Evolutionary conservation across 768 basidiomycete species (phyloP), one percentile per base, ranked within the genome.

Genomic region (Auricularia heimuer): DNA sequence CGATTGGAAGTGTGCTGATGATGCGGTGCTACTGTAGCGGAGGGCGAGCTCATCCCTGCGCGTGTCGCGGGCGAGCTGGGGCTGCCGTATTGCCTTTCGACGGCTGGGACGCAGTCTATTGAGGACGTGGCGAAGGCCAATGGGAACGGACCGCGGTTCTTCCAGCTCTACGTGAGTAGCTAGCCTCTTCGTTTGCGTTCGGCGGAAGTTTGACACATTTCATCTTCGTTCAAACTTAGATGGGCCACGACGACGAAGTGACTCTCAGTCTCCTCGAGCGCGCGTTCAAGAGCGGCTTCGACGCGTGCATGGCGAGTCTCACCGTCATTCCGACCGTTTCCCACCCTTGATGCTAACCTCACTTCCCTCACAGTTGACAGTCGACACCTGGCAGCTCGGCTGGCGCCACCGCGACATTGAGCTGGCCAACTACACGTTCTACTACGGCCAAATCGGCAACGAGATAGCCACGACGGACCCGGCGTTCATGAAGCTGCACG

Each of bases 201-300:
- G 29, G 29, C 2, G 29, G 29, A 29, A 29, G 29, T 29, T 29
- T 29, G 29, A 29, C 29, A 29, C 29, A 29, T 29, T 1, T 29
- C 1, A 24, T 24, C 24, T 24, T 29, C 29, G 29, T 29, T 29
- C 24, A 24, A 24, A 29, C 29, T 29, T 29, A 51, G 47, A 81
- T 81, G 78, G 79, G 81, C 1, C 82, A 81, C 65, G 81, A 83
- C 64, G 82, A 82, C 60, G 82, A 82, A 35, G 68, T 83, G 77
- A 82, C 80, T 8, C 71, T 79, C 35, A 82, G 79, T 61, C 70
- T 85, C 11, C 69, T 85, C 29, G 73, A 78, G 61, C 73, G 82
- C 4, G 81, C 80, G 0, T 79, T 75, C 73, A 78, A 79, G 56
- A 75, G 73, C 37, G 82, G 82, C 0, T 84, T 80, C 70, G 75